Percentiles rank a stretch among this genome's conserved stretches.
Conservation (phyloP, 768 basidiomycete species). For the Boletus rubescentipes region DNA sequence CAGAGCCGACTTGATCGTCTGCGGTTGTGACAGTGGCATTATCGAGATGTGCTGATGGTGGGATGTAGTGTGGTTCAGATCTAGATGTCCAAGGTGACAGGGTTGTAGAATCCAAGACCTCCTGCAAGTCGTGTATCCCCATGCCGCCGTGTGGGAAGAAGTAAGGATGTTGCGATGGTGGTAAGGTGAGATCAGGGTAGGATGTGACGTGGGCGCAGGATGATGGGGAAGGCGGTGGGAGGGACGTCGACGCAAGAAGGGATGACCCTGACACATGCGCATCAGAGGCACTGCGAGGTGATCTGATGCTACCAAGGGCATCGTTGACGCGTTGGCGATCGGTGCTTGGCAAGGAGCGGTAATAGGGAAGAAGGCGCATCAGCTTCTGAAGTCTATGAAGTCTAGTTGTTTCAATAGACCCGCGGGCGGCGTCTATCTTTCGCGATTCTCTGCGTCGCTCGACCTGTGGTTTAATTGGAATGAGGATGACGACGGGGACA, state of each 20-base stretch:
- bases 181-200: not conserved
- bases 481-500: not conserved
- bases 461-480: slow-evolving; percentile 36
- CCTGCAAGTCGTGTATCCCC: slow-evolving; percentile 14
- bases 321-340: slow-evolving; percentile 32
- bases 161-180: slow-evolving; percentile 9
- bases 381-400: slow-evolving; percentile 51
- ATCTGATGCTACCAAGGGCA: slow-evolving; percentile 18
- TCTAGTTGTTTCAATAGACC: slow-evolving; percentile 57
- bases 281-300: slow-evolving; percentile 4
- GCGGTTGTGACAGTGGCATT: slow-evolving; percentile 1
- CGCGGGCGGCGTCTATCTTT: slow-evolving; percentile 48
- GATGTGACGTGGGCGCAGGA: slow-evolving; percentile 6
- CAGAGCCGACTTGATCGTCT: slow-evolving; percentile 1
- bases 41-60: slow-evolving; percentile 10
- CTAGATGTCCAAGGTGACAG: slow-evolving; percentile 11
- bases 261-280: slow-evolving; percentile 21
- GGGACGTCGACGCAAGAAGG: slow-evolving; percentile 6
- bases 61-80: slow-evolving; percentile 14
- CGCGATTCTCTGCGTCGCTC: slow-evolving; percentile 55
- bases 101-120: slow-evolving; percentile 6
- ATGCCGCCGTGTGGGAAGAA: slow-evolving; percentile 10
- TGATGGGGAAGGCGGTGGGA: slow-evolving; percentile 4
- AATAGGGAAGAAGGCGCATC: slow-evolving; percentile 38
- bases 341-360: slow-evolving; percentile 34